Conservation (phyloP, 768 basidiomycete species). For the Calocybe gangraenosa region DNA sequence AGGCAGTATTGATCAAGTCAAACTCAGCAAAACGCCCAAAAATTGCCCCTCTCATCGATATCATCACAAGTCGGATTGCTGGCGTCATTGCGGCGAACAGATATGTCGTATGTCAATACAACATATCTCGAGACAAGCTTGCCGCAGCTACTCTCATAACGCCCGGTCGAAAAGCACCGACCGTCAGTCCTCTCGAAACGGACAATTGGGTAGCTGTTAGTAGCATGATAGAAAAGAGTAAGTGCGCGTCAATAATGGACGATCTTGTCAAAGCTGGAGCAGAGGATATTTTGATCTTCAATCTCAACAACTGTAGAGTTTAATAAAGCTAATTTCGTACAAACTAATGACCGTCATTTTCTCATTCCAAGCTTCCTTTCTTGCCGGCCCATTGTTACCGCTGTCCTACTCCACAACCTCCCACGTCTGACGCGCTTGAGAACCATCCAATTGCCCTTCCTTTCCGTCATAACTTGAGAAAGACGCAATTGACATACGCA, state of each 20-base stretch:
- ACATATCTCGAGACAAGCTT: constrained; percentile 67
- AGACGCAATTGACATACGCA: too few species aligned
- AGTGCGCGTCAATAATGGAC: constrained; percentile 85
- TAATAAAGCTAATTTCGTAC: constrained; percentile 25
- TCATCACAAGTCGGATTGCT: constrained; percentile 83
- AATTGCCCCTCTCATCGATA: constrained; percentile 62
- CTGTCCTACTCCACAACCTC: background rate
- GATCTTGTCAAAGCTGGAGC: constrained; percentile 77
- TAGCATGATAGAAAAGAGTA: constrained; percentile 86
- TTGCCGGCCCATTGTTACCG: background rate
- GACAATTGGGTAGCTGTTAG: constrained; percentile 89
- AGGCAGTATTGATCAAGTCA: constrained; percentile 93
- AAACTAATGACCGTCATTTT: background rate
- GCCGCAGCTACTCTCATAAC: constrained; percentile 65
- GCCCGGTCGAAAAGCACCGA: constrained; percentile 87
- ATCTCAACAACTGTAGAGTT: constrained; percentile 91
- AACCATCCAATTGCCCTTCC: background rate
- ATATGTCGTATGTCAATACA: constrained; percentile 92
- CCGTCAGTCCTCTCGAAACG: constrained; percentile 80
- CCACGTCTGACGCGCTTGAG: background rate
- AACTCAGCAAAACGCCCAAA: constrained; percentile 57
- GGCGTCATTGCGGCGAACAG: constrained; percentile 86
- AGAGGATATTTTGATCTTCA: constrained; percentile 86
- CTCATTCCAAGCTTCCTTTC: background rate
- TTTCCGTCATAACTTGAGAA: too few species aligned